Base-by-base conservation (phyloP, 129 eudicot species). In the Flaveria trinervia region DNA sequence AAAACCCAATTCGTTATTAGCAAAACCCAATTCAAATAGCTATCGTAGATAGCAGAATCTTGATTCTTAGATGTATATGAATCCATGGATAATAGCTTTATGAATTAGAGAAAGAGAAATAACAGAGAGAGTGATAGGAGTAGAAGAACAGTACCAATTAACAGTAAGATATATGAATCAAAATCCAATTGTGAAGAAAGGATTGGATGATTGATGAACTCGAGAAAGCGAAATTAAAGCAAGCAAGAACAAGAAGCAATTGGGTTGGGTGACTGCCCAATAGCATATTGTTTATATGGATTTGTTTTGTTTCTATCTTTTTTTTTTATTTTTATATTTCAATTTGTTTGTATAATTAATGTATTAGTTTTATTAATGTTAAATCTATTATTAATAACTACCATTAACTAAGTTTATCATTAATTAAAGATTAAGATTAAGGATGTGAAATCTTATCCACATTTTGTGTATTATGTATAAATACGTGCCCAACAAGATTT, bases 71-170 rank as follows among this genome's bases (percentile, higher is more conserved):
- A 33, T 33, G 39, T 9, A 55, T 13, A 25, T 1, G 65, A 57
- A 57, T 57, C 65, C 16, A 20, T 28, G 62, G 52, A 11, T 3
- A 28, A 28, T 28, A 28, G 33, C 4, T 28, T 17, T 75, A n/a
- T 1, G 50, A 75, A 75, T 14, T 67, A 73, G n/a, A 48, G 26
- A 57, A 33, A 33, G 39, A 33, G 39, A 33, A 33, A 5, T 28
- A 33, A 33, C 39, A 33, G 39, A 23, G 33, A 59, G 61, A 61
- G 51, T 28, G 23, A 57, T 51, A 28, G 17, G 11, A 64, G 70
- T 55, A 36, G 71, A 64, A 50, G 50, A 76, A 65, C 20, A 65
- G 72, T 76, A 66, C 80, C 80, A 66, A 50, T 76, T 76, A 26
- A 61, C 41, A 61, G n/a, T 26, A 14, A 12, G 67, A 61, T 61